Evolutionary conservation across 176 grass and related monocot species (phyloP), one percentile per base, ranked within the genome.

Genomic region (Phoenix dactylifera): DNA sequence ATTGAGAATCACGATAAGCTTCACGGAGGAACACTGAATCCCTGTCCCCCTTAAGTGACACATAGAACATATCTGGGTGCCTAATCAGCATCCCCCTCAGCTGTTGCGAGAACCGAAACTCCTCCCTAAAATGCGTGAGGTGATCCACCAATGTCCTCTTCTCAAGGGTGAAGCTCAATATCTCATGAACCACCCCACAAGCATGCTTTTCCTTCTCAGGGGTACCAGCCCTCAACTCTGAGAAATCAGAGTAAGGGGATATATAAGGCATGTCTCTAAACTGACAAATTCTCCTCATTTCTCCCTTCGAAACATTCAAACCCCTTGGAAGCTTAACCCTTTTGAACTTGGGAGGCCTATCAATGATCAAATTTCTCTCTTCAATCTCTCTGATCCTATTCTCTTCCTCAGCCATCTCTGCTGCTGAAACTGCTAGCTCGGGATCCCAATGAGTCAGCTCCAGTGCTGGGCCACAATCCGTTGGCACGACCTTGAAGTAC

Each of bases 401-500:
- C 22, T 91, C 87, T 73, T 91, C 93, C 67, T 86, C 84, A 0
- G 84, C 78, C 7, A 85, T 24, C 87, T 98, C 93, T 0, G 84
- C 87, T 12, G 81, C 87, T 0, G 87, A 92, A 17, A 91, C 60
- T 0, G 93, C 87, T 6, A 98, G 59, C 55, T 81, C 76, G 1
- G 87, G 84, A 67, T 92, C 93, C 93, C 93, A 98, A 6, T 98
- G 81, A 0, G 87, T 85, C 71, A 98, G 75, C 85, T 98, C 93
- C 19, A 98, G 80, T 18, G 55, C 93, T 0, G 87, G 93, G 0
- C 93, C 93, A n/a, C 87, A 63, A 16, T 98, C 93, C n/a, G 86
- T 88, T 53, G 56, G 60, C 49, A 92, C 81, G 50, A 92, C 19
- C 7, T 79, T 74, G 79, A 98, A 98, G 66, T 92, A 86, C 22